Evolutionary conservation across 2,329 filamentous ascomycete genomes (phyloP), one percentile per base, ranked within the genome.

Genomic region (Leptographium wingfieldii): DNA sequence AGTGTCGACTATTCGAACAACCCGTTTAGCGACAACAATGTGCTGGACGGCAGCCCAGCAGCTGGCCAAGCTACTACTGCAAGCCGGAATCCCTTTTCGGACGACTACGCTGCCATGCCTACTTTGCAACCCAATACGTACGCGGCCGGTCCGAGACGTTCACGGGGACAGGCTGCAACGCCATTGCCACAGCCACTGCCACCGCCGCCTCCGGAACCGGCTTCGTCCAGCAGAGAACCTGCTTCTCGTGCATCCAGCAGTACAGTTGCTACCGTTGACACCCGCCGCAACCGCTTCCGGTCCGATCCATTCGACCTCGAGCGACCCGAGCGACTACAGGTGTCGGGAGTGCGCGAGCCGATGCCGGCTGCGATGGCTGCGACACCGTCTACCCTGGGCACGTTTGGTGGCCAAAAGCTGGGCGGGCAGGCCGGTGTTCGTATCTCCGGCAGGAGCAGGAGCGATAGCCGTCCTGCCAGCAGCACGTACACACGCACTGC

Each of bases 271-370:
- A 40, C 38, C 38, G 38, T 40, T 40, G 38, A 73, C 53, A 75
- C 72, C 6, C 62, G 63, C 7, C 63, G 63, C 59, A 79, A 78
- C 66, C 82, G 81, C 66, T 82, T 83, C 68, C 80, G 82, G 53
- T 84, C 82, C 1, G 82, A 86, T 64, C 83, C 82, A 1, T 86
- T 86, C 66, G 83, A 86, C 64, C 73, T 86, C n/a, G 83, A 86
- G 67, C 69, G 74, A 52, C 74, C 79, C 40, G 74, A 80, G 65
- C 70, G 79, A 7, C 71, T 76, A 3, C 66, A 66, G 53, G 66
- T 68, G 38, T 65, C 66, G 55, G 67, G 43, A 12, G 31, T 16
- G 27, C 33, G 25, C 49, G 56, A 51, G 53, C 53, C 38, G 38
- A 40, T 40, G 38, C 38, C 38, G 38, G 14, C 46, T 10, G 59